These are phyloP conservation scores for Pyricularia sp. DNA, from an alignment of 2,329 filamentous ascomycete species.

Conservation along the genomic window DNA sequence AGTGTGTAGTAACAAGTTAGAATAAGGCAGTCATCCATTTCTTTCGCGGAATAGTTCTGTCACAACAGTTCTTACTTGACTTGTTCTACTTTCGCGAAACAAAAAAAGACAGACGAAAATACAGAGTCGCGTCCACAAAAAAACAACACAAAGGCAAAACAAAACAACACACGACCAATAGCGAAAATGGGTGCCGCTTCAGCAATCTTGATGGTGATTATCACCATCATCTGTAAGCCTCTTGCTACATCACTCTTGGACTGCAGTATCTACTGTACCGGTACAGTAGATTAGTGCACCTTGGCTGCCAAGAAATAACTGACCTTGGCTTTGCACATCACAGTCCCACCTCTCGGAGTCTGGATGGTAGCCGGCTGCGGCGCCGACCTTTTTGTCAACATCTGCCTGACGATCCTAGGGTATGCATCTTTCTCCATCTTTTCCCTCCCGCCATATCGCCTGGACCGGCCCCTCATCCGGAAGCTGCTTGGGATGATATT, in stretches of 20 bases:
- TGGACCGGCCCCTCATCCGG: neutral
- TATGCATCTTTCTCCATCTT: slow-evolving; percentile 19
- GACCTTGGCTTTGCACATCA: neutral
- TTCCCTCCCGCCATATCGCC: neutral
- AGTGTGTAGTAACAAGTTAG: neutral
- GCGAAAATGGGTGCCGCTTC: slow-evolving; percentile 38
- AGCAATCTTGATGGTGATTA: slow-evolving; percentile 37
- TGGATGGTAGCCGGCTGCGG: slow-evolving; percentile 57
- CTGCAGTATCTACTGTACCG: neutral
- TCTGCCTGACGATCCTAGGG: slow-evolving; percentile 57
- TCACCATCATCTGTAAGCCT: slow-evolving; percentile 42
- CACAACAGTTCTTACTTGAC: neutral
- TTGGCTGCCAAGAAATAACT: neutral
- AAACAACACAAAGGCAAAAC: neutral
- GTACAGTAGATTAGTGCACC: neutral
- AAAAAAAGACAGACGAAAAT: neutral
- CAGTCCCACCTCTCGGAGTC: slow-evolving; percentile 59
- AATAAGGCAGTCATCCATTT: neutral
- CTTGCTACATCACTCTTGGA: neutral
- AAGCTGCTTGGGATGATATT: neutral
- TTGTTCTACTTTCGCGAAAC: slow-evolving; percentile 5
- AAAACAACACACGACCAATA: neutral
- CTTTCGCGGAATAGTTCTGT: neutral
- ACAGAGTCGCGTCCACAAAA: neutral
- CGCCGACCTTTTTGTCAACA: slow-evolving; percentile 55